Base-by-base conservation (phyloP, 768 basidiomycete genomes). In the Hypsizygus marmoreus region DNA sequence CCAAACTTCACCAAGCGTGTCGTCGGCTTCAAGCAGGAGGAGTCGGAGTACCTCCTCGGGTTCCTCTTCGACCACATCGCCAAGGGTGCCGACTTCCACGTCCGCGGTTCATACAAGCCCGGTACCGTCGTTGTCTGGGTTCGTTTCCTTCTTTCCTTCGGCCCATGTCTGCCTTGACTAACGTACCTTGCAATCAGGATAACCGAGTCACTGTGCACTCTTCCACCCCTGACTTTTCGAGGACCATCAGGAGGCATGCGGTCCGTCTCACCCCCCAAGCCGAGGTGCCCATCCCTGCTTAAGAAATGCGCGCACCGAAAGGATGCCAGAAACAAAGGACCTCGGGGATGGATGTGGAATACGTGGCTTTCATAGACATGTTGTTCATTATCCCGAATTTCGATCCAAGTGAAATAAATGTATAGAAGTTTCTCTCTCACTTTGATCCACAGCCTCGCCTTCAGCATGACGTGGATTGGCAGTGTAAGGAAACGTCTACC, bases 101-200 rank as follows among this genome's bases (percentile, higher is more conserved):
- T 79, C 23, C 67, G 79, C 37, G 79, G 71, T 2, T 65, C 56
- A 1, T 81, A 80, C 52, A 60, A 70, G 51, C 75, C 76, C 3
- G 79, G 79, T 10, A 81, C 76, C 8, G 76, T 81, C 16, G 76
- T 79, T 11, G 72, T 81, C 38, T 82, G 81, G 79, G 73, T 55
- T 20, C 25, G 49, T 31, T 16, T 12, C 4, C 10, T 32, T 32
- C 26, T 1, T 35, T n/a, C 12, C 23, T 40, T 41, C 16, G 8
- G 26, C 16, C n/a, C 28, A 25, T 30, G 23, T n/a, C n/a, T 8
- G n/a, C n/a, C n/a, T n/a, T n/a, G n/a, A n/a, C n/a, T 16, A 24
- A 24, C 43, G 51, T 20, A 35, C 30, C 26, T 13, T 29, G 4
- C 19, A 13, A 36, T 25, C 12, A 45, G 73, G 75, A 77, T 54